Base-by-base conservation (phyloP, 768 basidiomycete genomes). In the Boletus coccyginus region DNA sequence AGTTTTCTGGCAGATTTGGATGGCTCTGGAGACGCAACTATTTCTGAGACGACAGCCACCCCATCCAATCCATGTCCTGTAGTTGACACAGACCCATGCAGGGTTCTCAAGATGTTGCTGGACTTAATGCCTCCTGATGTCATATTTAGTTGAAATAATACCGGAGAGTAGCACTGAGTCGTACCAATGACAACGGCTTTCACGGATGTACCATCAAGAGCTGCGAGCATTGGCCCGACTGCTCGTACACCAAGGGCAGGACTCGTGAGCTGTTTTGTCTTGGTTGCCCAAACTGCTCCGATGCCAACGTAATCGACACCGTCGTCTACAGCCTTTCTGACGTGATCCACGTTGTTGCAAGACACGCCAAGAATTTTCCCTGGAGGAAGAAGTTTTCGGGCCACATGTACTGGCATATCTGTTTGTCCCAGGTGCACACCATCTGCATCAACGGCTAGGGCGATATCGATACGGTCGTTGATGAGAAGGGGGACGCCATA, bases 351-450 rank as follows among this genome's bases (percentile, higher is more conserved):
- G 24, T 82, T 86, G 60, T 86, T 85, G 66, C 90, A 90, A 16
- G 88, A 90, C 12, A 94, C 80, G 2, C 95, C 95, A 33, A 98
- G 84, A 61, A 96, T 80, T 1, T 85, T 75, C 10, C 80, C 81
- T 2, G 77, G 66, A 0, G 91, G 91, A 4, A 98, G 78, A 3
- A 97, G 75, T 13, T 67, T 68, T 27, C 87, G 83, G 4, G 87
- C 93, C 42, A 83, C 67, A 41, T 77, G 66, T 12, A 90, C 77
- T 3, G 89, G 82, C 81, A 92, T 90, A 68, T 96, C 94, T 0
- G 83, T 80, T 73, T 97, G 95, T 7, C 95, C 95, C 43, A 97
- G 76, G 67, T 98, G 95, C 12, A 96, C 85, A 16, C 94, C 94
- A 44, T 82, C 81, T 3, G 87, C 87, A 43, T 82, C 76, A 21